A percentile compares a stretch with the other conserved stretches of the same genome.
Evolutionary conservation across 1,284 basidiomycete species (phyloP).

Genomic region (Coniferiporia weirii): DNA sequence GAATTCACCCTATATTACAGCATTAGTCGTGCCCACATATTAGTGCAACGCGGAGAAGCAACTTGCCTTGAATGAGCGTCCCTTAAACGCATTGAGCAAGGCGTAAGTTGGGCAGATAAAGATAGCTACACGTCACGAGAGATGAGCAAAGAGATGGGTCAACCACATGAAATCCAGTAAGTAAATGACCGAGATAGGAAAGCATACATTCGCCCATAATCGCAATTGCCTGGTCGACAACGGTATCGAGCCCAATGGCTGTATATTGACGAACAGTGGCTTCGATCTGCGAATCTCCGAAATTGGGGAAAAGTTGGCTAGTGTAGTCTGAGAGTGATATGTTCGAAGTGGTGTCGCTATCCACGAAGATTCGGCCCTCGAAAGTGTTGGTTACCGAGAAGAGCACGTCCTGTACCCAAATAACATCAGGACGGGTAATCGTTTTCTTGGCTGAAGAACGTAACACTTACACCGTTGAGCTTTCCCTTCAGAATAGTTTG

Average conservation of each 20-base stretch:
- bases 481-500: conserved; percentile 26
- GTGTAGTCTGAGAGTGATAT: conserved; percentile 30
- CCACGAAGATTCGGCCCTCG: conserved; percentile 37
- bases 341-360: conserved; percentile 26
- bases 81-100: conserved; percentile 26
- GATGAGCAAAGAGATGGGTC: background rate
- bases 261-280: conserved; percentile 28
- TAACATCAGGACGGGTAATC: conserved; percentile 21
- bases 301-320: conserved; percentile 34
- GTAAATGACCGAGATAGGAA: background rate
- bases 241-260: conserved; percentile 18
- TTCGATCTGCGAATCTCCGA: conserved; percentile 25
- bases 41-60: too few relatives aligned
- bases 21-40: background rate
- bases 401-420: conserved; percentile 31
- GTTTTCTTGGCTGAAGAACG: background rate
- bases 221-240: conserved; percentile 29
- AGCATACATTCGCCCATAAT: conserved; percentile 40
- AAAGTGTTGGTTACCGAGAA: conserved; percentile 34
- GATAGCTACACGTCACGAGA: conserved; percentile 24
- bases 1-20: conserved; percentile 25
- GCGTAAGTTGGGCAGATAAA: conserved; percentile 32
- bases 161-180: background rate
- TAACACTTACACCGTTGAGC: conserved; percentile 16
- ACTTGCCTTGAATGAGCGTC: conserved; percentile 12